phyloP scores from a whole-genome alignment of 345 rosid species.

The Arabidopsis thaliana region TAIR10.1 NC_003076.8:5737001-5737500 shows the following conservation, averaged over 20 bases:
- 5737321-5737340: conserved; percentile 99
- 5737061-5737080: conserved; percentile 97
- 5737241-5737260: conserved; percentile 93
- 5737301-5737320: conserved; percentile 98
- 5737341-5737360: conserved; percentile 97
- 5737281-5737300: conserved; percentile 92
- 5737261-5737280: conserved; percentile 85
- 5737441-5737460: conserved; percentile 45
- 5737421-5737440: conserved; percentile 95
- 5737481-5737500: background rate
- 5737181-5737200: conserved; percentile 89
- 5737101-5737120: conserved; percentile 92
- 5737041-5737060: conserved; percentile 96
- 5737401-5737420: conserved; percentile 82
- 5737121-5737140: conserved; percentile 94
- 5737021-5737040: conserved; percentile 93
- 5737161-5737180: conserved; percentile 93
- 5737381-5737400: conserved; percentile 81
- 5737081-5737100: conserved; percentile 88
- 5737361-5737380: conserved; percentile 96
- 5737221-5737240: conserved; percentile 95
- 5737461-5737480: conserved; percentile 16
- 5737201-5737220: conserved; percentile 84
- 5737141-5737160: conserved; percentile 92
- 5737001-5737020: conserved; percentile 99